Base-by-base conservation (phyloP, 1,284 basidiomycete species). In the Afroboletus lepidellus region DNA sequence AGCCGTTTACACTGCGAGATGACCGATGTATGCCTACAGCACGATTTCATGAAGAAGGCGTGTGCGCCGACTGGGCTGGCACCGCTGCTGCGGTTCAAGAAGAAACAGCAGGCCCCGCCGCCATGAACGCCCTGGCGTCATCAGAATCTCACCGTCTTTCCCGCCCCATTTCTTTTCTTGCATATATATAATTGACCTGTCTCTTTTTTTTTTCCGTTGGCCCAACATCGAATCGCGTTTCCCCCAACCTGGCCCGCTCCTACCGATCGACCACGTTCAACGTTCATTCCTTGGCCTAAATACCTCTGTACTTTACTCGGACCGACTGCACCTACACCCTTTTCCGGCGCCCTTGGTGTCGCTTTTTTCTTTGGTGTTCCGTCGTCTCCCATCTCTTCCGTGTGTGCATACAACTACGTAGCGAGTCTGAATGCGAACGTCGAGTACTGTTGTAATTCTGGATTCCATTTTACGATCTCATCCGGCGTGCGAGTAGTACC, bases 1-100 rank as follows among this genome's bases (percentile, higher is more conserved):
- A 20, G 41, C 48, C 53, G 38, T 2, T 13, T 8, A 11, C 12
- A 4, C 5, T 25, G 18, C 20, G 1, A 7, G 18, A 50, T 55
- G 42, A 52, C 23, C 8, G 8, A 18, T 8, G 9, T n/a, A 30
- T 24, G 5, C 13, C 12, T 5, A 11, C 13, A 94, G 92, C 93
- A 97, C 67, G 92, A 93, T 16, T 97, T 97, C 74, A 70, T 97
- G 72, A 82, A 82, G 74, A 95, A 93, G 74, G 80, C 92, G 1
- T 97, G 94, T 69, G 79, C 84, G 5, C 70, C 87, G 16, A 84
- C 88, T 2, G 89, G 90, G 5, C 80, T 97, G 41, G 91, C 94
- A 3, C 90, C 92, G 1, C 74, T 97, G 55, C 71, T 97, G 55
- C 79, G 89, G 51, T 88, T 94, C 71, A 81, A 74, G 69, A 80